Conservation (phyloP, 495 filamentous ascomycete species). For the Penicillium pulvis region DNA sequence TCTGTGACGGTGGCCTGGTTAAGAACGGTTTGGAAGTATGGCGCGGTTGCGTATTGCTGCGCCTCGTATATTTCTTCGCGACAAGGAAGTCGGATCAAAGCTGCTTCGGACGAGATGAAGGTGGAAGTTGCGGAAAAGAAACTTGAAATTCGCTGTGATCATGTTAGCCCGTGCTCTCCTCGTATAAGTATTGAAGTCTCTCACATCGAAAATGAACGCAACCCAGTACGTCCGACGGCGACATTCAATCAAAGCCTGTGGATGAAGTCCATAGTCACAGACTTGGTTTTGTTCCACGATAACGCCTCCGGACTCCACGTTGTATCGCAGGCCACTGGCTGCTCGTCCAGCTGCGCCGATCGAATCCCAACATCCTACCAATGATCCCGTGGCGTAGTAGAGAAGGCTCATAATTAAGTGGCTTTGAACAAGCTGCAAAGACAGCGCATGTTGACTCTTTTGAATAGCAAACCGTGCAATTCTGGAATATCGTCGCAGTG, state of each 20-base stretch:
- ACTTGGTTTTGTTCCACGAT: conserved; percentile 43
- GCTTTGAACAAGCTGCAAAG: conserved; percentile 62
- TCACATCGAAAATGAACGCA: conserved; percentile 62
- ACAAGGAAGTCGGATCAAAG: conserved; percentile 64
- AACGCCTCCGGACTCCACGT: conserved; percentile 59
- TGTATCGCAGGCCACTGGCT: conserved; percentile 57
- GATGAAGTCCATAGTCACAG: conserved; percentile 59
- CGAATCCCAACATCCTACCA: conserved; percentile 60
- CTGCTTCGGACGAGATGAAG: conserved; percentile 52
- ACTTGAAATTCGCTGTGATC: conserved; percentile 54
- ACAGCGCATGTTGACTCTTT: conserved; percentile 49
- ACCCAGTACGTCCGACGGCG: conserved; percentile 69
- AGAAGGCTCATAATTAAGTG: conserved; percentile 64
- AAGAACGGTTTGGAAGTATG: conserved; percentile 57
- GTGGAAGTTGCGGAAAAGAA: conserved; percentile 51
- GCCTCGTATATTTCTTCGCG: conserved; percentile 59
- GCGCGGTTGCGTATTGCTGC: conserved; percentile 51
- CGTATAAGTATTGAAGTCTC: conserved; percentile 16
- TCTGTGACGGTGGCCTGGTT: conserved; percentile 31
- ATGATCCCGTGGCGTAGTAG: conserved; percentile 59
- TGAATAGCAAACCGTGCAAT: conserved; percentile 62
- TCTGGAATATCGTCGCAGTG: conserved; percentile 53
- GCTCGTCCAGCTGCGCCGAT: conserved; percentile 59
- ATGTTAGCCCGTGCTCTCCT: conserved; percentile 11
- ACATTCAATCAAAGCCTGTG: conserved; percentile 62